phyloP scores from a whole-genome alignment of 495 filamentous ascomycete genomes.

The Xylaria intraflava region DNA sequence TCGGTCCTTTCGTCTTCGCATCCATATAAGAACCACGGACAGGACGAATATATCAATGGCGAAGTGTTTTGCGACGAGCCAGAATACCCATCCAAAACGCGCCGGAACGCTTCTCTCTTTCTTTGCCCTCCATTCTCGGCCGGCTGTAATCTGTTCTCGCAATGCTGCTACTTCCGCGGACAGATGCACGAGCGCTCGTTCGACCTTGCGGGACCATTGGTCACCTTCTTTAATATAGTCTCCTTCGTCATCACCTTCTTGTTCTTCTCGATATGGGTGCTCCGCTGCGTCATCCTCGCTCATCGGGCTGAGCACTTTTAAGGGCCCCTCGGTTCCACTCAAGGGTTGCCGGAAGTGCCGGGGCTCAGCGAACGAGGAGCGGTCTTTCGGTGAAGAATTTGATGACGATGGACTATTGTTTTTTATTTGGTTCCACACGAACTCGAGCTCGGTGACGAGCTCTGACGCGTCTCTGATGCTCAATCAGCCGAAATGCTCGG shows the following conservation, averaged over 20 bases:
- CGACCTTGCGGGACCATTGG: conserved; percentile 76
- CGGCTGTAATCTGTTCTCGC: conserved; percentile 78
- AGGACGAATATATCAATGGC: conserved; percentile 64
- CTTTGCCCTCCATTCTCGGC: conserved; percentile 47
- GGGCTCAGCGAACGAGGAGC: conserved; percentile 26
- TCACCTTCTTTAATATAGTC: conserved; percentile 38
- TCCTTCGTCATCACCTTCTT: conserved; percentile 35
- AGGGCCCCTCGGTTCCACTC: conserved; percentile 45
- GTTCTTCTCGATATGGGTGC: conserved; percentile 29
- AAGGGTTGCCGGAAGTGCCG: conserved; percentile 37
- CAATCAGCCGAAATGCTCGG: not conserved
- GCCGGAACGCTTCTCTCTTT: conserved; percentile 52
- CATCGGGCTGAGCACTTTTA: conserved; percentile 72
- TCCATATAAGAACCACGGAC: conserved; percentile 65
- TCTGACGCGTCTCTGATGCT: conserved; percentile 63
- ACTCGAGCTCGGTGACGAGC: conserved; percentile 89
- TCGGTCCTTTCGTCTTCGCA: conserved; percentile 68
- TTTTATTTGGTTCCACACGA: conserved; percentile 97
- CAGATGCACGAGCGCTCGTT: conserved; percentile 81
- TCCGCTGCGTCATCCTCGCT: conserved; percentile 72
- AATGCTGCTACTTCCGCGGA: conserved; percentile 91
- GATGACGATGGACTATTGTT: conserved; percentile 64
- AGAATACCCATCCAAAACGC: conserved; percentile 70
- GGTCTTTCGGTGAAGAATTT: conserved; percentile 42
- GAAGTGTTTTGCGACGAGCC: conserved; percentile 65